Evolutionary conservation across 352 stramenopile species (phyloP).

Genomic region (Halophytophthora polymorphica): DNA sequence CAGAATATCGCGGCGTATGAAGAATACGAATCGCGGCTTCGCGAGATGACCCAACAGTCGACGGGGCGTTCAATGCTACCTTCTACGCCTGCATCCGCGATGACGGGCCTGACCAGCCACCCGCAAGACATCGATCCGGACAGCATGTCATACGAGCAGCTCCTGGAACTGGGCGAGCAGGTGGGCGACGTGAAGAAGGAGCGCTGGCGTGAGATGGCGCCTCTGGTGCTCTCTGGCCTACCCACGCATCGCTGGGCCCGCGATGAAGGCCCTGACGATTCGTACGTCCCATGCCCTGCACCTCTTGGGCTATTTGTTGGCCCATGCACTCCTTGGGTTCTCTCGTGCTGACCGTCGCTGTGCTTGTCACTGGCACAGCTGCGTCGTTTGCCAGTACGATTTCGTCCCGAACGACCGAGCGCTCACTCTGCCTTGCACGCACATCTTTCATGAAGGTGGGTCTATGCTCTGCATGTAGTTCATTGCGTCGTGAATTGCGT

Average conservation of each 20-base stretch:
- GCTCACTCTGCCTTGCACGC: conserved; percentile 68
- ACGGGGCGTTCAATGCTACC: conserved; percentile 4
- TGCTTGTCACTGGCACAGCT: conserved; percentile 24
- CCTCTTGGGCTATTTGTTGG: neutral
- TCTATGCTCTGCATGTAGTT: neutral
- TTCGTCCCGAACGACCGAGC: conserved; percentile 53
- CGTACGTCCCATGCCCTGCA: conserved; percentile 35
- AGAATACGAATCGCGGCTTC: conserved; percentile 52
- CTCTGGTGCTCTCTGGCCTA: conserved; percentile 60
- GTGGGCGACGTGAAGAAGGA: conserved; percentile 78
- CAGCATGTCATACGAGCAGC: conserved; percentile 81
- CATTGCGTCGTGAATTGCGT: neutral
- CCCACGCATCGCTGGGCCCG: conserved; percentile 58
- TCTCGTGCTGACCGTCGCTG: neutral
- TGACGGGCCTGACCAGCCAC: conserved; percentile 12
- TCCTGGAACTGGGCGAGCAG: conserved; percentile 63
- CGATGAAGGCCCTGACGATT: conserved; percentile 35
- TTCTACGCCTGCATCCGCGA: conserved; percentile 3
- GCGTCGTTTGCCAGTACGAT: conserved; percentile 72
- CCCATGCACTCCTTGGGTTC: neutral
- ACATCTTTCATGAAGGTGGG: conserved; percentile 75
- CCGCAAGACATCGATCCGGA: conserved; percentile 57
- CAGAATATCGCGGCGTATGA: conserved; percentile 72
- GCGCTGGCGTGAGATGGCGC: conserved; percentile 56
- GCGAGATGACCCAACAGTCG: conserved; percentile 15